Conservation (phyloP, 1,284 basidiomycete genomes). For the Apiotrichum veenhuisii region DNA sequence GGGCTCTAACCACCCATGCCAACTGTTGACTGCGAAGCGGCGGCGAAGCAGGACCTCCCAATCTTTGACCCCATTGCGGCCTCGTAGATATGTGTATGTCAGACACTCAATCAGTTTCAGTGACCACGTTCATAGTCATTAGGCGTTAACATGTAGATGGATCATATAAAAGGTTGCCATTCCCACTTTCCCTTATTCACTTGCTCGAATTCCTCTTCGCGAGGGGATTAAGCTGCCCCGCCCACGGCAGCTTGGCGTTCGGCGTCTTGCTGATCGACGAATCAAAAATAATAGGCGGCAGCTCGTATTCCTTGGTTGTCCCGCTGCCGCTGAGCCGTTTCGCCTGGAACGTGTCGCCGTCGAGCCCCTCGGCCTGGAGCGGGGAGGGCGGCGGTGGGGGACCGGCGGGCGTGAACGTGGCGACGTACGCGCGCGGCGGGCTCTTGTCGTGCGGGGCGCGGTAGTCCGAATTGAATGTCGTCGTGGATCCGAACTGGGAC, state of each 20-base stretch:
- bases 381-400: neutral
- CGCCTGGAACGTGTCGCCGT: neutral
- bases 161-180: too few species aligned
- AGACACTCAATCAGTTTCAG: too few species aligned
- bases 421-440: neutral
- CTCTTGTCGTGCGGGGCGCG: neutral
- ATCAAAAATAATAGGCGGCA: neutral
- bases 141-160: too few species aligned
- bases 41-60: too few species aligned
- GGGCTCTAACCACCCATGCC: too few species aligned
- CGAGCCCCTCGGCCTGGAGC: neutral
- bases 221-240: neutral
- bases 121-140: too few species aligned
- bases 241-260: neutral
- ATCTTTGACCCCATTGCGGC: too few species aligned
- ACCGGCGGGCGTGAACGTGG: neutral
- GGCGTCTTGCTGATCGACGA: neutral
- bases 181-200: too few species aligned
- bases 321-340: neutral
- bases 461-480: neutral
- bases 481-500: neutral
- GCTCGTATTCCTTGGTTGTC: neutral
- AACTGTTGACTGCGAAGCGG: too few species aligned
- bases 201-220: neutral
- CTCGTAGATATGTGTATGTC: too few species aligned